Conservation (phyloP, 2,329 filamentous ascomycete genomes). For the Triangularia setosa region DNA sequence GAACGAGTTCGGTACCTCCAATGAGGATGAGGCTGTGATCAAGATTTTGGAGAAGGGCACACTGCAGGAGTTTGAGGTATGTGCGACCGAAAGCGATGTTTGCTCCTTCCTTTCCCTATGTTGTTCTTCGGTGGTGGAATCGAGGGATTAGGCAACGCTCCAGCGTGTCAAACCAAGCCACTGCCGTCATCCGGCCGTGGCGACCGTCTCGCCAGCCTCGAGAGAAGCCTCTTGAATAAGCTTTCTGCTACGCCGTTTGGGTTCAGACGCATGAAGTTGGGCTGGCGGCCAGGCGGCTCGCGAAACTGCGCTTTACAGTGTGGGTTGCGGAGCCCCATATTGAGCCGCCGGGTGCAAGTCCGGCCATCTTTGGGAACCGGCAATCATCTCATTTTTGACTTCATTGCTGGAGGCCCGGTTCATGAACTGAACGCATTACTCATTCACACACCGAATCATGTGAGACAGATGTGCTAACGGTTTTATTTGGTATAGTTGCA, state of each 20-base stretch:
- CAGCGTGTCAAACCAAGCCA: not conserved
- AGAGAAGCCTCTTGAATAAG: not conserved
- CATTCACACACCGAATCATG: not conserved
- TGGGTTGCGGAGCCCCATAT: not conserved
- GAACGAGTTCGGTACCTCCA: conserved; percentile 79
- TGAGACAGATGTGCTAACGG: not conserved
- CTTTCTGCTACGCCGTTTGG: not conserved
- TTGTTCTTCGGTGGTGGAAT: not conserved
- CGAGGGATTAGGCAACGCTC: not conserved
- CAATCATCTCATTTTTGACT: not conserved
- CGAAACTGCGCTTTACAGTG: conserved; percentile 9
- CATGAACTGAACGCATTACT: not conserved
- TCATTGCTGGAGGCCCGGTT: not conserved
- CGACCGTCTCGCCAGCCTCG: not conserved
- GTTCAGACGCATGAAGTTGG: not conserved
- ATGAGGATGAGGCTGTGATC: conserved; percentile 76
- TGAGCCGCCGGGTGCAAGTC: conserved; percentile 1
- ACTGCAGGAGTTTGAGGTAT: conserved; percentile 58
- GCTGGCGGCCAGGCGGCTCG: conserved; percentile 8
- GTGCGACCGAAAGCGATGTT: conserved; percentile 16
- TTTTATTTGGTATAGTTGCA: not conserved
- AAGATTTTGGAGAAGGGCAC: conserved; percentile 75
- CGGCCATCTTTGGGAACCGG: not conserved
- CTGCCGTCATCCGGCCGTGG: not conserved
- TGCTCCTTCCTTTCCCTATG: not conserved